phyloP scores from a whole-genome alignment of 2,329 filamentous ascomycete genomes.

The Sporothrix schenckii region DNA sequence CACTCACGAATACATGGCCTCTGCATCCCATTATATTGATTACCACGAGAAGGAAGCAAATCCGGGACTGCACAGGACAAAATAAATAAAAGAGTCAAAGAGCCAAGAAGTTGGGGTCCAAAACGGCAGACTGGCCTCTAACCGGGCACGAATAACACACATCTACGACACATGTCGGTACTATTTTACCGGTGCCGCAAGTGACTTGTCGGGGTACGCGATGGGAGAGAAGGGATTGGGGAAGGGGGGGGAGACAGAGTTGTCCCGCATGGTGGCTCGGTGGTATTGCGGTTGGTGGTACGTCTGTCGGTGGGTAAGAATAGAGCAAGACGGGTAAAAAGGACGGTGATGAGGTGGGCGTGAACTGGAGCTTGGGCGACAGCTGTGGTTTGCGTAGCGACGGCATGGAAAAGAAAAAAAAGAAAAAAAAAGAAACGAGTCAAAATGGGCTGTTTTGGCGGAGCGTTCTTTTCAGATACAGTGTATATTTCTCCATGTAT shows the following conservation, averaged over 20 bases:
- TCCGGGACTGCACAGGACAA: neutral
- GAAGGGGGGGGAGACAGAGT: neutral
- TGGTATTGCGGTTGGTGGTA: too few relatives aligned
- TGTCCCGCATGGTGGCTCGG: neutral
- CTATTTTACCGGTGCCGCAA: too few relatives aligned
- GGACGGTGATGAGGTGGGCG: too few relatives aligned
- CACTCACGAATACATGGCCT: conserved; percentile 14
- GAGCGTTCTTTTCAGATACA: too few relatives aligned
- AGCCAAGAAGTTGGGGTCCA: conserved; percentile 2
- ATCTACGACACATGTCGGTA: neutral
- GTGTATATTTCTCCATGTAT: neutral
- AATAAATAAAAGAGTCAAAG: neutral
- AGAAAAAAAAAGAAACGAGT: too few relatives aligned
- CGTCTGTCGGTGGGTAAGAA: too few relatives aligned
- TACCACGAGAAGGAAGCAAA: neutral
- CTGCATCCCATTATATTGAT: neutral
- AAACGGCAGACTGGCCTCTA: neutral
- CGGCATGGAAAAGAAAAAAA: too few relatives aligned
- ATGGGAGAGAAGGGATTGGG: neutral
- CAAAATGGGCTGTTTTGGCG: too few relatives aligned
- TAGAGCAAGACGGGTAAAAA: too few relatives aligned
- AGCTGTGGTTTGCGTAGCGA: too few relatives aligned
- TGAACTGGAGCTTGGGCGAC: too few relatives aligned
- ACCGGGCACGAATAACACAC: neutral
- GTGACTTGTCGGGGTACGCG: conserved; percentile 25